Base-by-base conservation (phyloP, 306 rosid genomes). In the Medicago lupulina region DNA sequence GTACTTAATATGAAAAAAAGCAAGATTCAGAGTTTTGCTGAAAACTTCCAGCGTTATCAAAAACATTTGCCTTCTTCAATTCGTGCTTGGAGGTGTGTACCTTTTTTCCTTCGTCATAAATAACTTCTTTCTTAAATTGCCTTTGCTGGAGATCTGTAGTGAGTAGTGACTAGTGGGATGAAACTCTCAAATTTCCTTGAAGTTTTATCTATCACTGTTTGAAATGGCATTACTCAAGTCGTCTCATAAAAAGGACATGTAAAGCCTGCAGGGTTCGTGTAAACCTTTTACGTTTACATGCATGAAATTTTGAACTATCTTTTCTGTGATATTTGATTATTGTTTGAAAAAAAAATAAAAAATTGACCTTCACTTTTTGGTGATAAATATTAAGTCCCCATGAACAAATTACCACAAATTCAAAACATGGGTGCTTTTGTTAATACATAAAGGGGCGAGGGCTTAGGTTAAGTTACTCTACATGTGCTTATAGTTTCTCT, bases 21-120 rank as follows among this genome's bases (percentile, higher is more conserved):
- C 41, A 70, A 70, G 7, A 72, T 59, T 43, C 40, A 7, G 69
- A 79, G 49, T 81, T 17, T 63, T 70, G 72, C 34, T 64, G 71
- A 76, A 40, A 50, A 68, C 71, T 9, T 84, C 13, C 41, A 66
- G 55, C 40, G 53, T 25, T 46, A 83, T 54, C 23, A 0, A 43
- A 38, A 60, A 31, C 70, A 15, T 80, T 70, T 87, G 18, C 98
- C 97, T 59, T 78, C 89, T 53, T 78, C 49, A 41, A 19, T 47
- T 39, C 67, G 70, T 34, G 38, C 89, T 61, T 93, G 97, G 98
- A 85, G 77, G 97, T 91, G 83, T 51, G 90, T 83, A 74, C 83
- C 5, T 73, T 78, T 80, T 70, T 84, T 84, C 49, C 38, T 58
- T 38, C 70, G 71, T 59, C 67, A 59, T 28, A 1, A 41, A 65